Evolutionary conservation across 805 yeast genomes (phyloP), one percentile per base, ranked within the genome.

Genomic region (Saturnispora saitoi): DNA sequence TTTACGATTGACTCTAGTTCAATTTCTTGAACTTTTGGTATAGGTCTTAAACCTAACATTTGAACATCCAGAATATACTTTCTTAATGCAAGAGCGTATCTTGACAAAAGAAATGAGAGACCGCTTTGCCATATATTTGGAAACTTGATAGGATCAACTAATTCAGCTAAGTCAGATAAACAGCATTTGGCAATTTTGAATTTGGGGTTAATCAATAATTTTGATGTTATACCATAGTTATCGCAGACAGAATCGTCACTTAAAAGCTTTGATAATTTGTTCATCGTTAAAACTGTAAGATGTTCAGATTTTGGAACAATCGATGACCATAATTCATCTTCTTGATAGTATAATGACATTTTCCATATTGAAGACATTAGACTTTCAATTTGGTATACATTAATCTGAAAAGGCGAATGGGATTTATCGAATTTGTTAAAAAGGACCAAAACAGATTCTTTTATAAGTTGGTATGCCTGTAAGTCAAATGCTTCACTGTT

Each of bases 181-280:
- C 95, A 84, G 22, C 64, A 58, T 41, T 75, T 64, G 14, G 89
- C 73, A 32, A 84, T 70, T 5, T 61, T 52, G 11, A 67, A 66
- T 50, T 83, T 76, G 1, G 74, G 63, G 20, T 72, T 61, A 10
- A 69, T 57, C 1, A 55, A 56, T 1, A 81, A 61, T 3, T 76
- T 73, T 34, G 72, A 72, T 0, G 91, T 83, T 0, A 86, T 72
- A 1, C 93, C 93, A 56, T 73, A 78, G n/a, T 74, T 67, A 8
- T 71, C 71, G 9, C 71, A 73, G 48, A 76, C 71, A 12, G 72
- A 65, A 50, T 74, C 74, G 1, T 58, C 48, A 3, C 72, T 60
- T 3, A 81, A 56, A 10, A 37, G 15, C 4, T 29, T 9, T 10
- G 31, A 30, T 2, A 51, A 26, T 14, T 19, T 14, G 3, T 48